Base-by-base conservation (phyloP, 1,139 yeast species). In the Taiozyma sp. region DNA sequence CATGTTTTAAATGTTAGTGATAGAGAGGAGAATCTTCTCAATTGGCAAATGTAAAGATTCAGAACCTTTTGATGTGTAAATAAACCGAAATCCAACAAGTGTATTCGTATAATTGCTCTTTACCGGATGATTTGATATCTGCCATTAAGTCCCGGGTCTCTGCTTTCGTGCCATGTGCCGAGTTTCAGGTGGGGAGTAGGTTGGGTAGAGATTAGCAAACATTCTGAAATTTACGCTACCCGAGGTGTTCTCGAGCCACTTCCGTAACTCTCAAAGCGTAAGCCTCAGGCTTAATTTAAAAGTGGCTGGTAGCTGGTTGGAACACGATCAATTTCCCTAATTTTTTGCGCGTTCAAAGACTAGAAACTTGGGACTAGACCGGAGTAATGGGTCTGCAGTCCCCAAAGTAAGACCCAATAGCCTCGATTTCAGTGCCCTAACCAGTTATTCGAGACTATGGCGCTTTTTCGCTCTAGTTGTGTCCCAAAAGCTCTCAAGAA, bases 1-100 rank as follows among this genome's bases (percentile, higher is more conserved):
- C 61, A 58, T 57, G 19, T 9, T 32, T 32, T 9, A 32, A 32
- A n/a, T 32, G 4, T 14, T n/a, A 32, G 35, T 6, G 7, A 6
- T 19, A 8, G 22, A 19, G 24, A n/a, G 13, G 35, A 32, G 6
- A 19, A 32, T 32, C 7, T 32, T n/a, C n/a, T 6, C 4, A 32
- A n/a, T 14, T 32, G 35, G 6, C 35, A 2, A 32, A 13, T 32
- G 14, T 10, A 19, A 24, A 24, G 26, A 24, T 24, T 24, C 7
- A 24, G 26, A 19, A 24, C 26, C 16, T 19, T 32, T 32, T 32
- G 35, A 32, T n/a, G n/a, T 6, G 35, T 32, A 32, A 32, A 32
- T 32, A 32, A 32, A 32, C 35, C 14, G 6, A 32, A 32, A 32
- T 32, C 35, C 41, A 37, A 37, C 24, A 16, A 21, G 41, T 37